phyloP scores from a whole-genome alignment of 129 eudicot genomes.

The Artemisia annua region DNA sequence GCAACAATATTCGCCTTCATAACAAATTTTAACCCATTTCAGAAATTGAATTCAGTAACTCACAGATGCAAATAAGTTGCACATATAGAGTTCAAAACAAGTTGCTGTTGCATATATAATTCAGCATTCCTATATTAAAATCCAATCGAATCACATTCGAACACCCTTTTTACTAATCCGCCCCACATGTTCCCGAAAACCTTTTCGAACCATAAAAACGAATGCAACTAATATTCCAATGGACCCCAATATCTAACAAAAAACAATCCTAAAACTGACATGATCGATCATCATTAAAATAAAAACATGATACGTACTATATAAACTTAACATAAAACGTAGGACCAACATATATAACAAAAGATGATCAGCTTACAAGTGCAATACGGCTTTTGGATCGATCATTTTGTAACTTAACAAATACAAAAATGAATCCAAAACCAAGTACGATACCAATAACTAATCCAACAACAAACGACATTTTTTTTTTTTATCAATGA shows the following conservation, averaged over 20 bases:
- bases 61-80: constrained; percentile 1
- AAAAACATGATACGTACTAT: too few relatives aligned
- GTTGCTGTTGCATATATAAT: not conserved
- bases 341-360: constrained; percentile 11
- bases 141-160: too few relatives aligned
- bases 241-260: constrained; percentile 24
- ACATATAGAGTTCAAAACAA: constrained; percentile 14
- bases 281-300: constrained; percentile 1
- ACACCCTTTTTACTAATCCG: not conserved
- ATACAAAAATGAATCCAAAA: constrained; percentile 50
- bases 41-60: not conserved
- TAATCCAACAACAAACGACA: constrained; percentile 70
- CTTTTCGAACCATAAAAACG: not conserved
- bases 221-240: constrained; percentile 9
- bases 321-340: not conserved
- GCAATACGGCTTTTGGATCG: constrained; percentile 76
- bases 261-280: constrained; percentile 9
- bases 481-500: constrained; percentile 23
- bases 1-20: constrained; percentile 75
- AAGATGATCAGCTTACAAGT: constrained; percentile 39
- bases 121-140: too few relatives aligned
- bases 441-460: constrained; percentile 67
- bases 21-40: constrained; percentile 17
- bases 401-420: constrained; percentile 79
- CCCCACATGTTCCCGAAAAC: not conserved